Evolutionary conservation across 148 eudicot species (phyloP), one percentile per base, ranked within the genome.

Genomic region (Rhododendron vialii): DNA sequence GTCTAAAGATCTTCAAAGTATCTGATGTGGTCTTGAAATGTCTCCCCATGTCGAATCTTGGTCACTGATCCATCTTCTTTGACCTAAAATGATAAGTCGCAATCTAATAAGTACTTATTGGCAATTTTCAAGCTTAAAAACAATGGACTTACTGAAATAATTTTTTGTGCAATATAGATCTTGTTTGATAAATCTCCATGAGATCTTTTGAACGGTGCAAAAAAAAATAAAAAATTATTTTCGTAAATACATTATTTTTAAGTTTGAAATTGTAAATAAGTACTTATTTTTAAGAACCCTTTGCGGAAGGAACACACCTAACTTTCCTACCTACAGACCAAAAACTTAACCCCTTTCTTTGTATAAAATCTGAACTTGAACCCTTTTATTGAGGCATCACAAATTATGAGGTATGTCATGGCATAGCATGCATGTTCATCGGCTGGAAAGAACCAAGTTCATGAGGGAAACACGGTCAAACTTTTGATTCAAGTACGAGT

Each of bases 21-120:
- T 90, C 93, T 91, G 86, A 94, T 48, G 85, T 94, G 98, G 91
- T 95, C 96, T 82, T 93, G 93, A 35, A 95, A 93, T 88, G 98
- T 93, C 90, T 94, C 97, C 20, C 92, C 94, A 71, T 93, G 98
- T 61, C 98, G 86, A 87, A 95, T 95, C 87, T 94, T 93, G 78
- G 92, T 88, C 75, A 93, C 88, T 7, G 96, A 92, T 86, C 98
- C 98, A 86, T 95, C 95, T 78, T 93, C 95, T 86, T 92, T 91
- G 48, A 96, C 92, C 98, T 92, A 78, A 63, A 76, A 61, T 38
- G 15, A 35, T 26, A 24, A 67, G 20, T 26, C 7, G 0, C 17
- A 83, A 24, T 63, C 11, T 45, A 6, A 38, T 24, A 17, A 76
- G 50, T 47, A 7, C 50, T 47, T 47, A 47, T 9, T 47, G 0